A percentile compares a stretch with the other conserved stretches of the same genome.
These are phyloP conservation scores for Fusarium miscanthi DNA, from an alignment of 2,329 filamentous ascomycete species.

Conservation along the genomic window DNA sequence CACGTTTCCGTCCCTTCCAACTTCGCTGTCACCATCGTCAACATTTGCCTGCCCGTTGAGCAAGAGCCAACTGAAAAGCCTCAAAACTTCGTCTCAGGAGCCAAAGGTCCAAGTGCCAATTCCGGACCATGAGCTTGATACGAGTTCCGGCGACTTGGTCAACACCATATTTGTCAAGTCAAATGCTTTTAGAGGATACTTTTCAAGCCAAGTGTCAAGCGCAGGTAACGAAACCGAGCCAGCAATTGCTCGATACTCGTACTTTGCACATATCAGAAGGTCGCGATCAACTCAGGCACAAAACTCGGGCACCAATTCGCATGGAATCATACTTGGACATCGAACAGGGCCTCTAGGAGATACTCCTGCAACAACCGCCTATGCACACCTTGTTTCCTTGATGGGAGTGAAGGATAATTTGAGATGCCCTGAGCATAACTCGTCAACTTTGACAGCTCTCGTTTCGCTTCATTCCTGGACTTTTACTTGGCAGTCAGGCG, in stretches of 20 bases:
- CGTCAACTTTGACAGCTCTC: not conserved
- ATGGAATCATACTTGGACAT: not conserved
- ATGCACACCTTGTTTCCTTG: not conserved
- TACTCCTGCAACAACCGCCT: not conserved
- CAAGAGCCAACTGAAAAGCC: no score
- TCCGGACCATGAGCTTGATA: no score
- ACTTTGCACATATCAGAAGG: not conserved
- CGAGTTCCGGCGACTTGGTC: no score
- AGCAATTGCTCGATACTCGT: not conserved
- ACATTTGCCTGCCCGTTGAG: no score
- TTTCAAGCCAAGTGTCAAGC: not conserved
- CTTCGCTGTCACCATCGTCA: no score
- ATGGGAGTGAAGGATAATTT: not conserved
- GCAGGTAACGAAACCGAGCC: not conserved
- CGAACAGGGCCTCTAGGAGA: not conserved
- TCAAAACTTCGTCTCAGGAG: no score
- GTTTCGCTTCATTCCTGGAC: not conserved
- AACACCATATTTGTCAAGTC: not conserved
- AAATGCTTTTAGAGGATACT: not conserved
- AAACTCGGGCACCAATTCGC: not conserved
- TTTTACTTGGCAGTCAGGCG: not conserved
- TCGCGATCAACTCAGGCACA: not conserved
- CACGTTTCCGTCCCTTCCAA: no score
- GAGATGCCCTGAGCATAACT: not conserved
- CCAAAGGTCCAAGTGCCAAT: no score